Evolutionary conservation across 208 protist species (phyloP).

Genomic region (Leishmania aethiopica): DNA sequence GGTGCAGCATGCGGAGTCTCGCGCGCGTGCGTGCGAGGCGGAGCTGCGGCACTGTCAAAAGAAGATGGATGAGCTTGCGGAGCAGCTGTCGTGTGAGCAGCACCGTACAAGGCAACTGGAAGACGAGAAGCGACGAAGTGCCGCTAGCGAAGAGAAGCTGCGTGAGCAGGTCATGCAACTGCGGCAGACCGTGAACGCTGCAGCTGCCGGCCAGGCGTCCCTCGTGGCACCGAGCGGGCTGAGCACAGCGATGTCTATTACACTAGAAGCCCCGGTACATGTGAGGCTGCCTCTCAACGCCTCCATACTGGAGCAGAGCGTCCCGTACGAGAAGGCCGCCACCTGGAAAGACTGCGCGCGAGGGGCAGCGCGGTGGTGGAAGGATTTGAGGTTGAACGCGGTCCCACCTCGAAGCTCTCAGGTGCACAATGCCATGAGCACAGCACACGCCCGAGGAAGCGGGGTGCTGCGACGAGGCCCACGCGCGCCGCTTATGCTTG

Average conservation of each 20-base stretch:
- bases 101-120: conserved; percentile 6
- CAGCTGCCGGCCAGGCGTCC: background rate
- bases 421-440: background rate
- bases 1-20: conserved; percentile 25
- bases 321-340: conserved; percentile 9
- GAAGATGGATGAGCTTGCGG: conserved; percentile 3
- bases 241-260: background rate
- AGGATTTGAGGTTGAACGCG: conserved; percentile 5
- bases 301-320: conserved; percentile 6
- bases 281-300: conserved; percentile 3
- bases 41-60: conserved; percentile 9
- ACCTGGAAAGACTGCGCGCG: conserved; percentile 15
- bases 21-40: conserved; percentile 6
- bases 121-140: conserved; percentile 7
- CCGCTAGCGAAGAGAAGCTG: conserved; percentile 17
- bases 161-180: conserved; percentile 22
- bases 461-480: background rate
- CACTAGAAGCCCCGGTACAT: background rate
- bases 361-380: conserved; percentile 18
- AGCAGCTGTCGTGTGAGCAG: conserved; percentile 20
- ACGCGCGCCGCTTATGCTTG: conserved; percentile 10
- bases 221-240: background rate
- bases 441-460: background rate
- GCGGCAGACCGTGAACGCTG: conserved; percentile 7
- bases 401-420: background rate